These are phyloP conservation scores for Nitzschia putrida DNA, from an alignment of 108 stramenopile species.

Conservation along the genomic window DNA sequence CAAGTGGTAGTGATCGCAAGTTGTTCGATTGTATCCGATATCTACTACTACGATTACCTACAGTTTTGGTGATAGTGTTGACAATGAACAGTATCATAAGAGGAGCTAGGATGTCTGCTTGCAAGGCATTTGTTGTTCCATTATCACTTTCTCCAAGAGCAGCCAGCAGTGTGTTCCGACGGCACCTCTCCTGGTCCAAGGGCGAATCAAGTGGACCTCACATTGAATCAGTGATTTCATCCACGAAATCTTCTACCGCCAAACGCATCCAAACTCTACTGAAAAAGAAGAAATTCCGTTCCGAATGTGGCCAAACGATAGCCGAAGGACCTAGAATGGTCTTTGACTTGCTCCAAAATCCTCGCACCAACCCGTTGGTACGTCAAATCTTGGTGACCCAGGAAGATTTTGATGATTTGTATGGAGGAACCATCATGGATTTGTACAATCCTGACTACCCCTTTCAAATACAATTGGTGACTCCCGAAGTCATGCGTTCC, in stretches of 20 bases:
- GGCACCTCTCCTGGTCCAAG: too few relatives aligned
- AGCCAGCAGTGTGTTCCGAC: too few relatives aligned
- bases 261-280: slow-evolving; percentile 67
- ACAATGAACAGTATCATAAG: too few relatives aligned
- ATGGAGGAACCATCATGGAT: slow-evolving; percentile 15
- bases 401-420: slow-evolving; percentile 24
- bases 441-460: slow-evolving; percentile 6
- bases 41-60: too few relatives aligned
- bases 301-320: slow-evolving; percentile 59
- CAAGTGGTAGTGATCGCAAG: too few relatives aligned
- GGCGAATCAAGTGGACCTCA: too few relatives aligned
- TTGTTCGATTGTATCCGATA: too few relatives aligned
- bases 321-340: slow-evolving; percentile 84
- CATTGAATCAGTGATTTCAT: slow-evolving; percentile 23
- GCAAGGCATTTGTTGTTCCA: too few relatives aligned
- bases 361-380: slow-evolving; percentile 54
- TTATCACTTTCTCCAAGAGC: too few relatives aligned
- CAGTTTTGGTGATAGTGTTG: too few relatives aligned
- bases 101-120: too few relatives aligned
- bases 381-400: slow-evolving; percentile 64
- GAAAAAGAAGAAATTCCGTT: slow-evolving; percentile 67
- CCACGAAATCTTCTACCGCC: slow-evolving; percentile 70
- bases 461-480: slow-evolving; percentile 45
- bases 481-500: slow-evolving; percentile 61
- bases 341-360: slow-evolving; percentile 72